Evolutionary conservation across 208 protist species (phyloP).

Genomic region (Trypanosoma mega): DNA sequence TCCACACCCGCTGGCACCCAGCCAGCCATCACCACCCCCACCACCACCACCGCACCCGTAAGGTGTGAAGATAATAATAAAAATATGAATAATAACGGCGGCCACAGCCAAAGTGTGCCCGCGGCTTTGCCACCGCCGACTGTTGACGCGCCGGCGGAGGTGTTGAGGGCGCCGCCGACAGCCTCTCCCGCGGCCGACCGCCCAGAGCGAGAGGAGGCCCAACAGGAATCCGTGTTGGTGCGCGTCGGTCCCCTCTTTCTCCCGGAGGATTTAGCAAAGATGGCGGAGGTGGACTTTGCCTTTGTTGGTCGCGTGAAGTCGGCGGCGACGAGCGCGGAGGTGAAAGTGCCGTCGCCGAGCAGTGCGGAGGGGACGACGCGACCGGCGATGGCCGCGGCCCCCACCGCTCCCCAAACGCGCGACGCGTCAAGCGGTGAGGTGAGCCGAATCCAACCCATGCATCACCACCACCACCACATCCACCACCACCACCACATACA

Average conservation of each 20-base stretch:
- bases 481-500: conserved; percentile 28
- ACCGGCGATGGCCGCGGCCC: conserved; percentile 1
- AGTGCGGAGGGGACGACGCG: not conserved
- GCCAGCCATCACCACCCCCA: conserved; percentile 17
- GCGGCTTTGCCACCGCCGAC: conserved; percentile 11
- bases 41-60: not conserved
- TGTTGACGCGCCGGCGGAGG: not conserved
- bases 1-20: conserved; percentile 3
- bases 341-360: not conserved
- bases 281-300: conserved; percentile 23
- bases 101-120: not conserved
- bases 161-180: not conserved
- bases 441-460: conserved; percentile 18
- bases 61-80: too few species aligned
- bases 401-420: not conserved
- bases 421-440: not conserved
- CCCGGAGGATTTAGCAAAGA: conserved; percentile 33
- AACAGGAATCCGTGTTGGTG: conserved; percentile 13
- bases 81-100: not conserved
- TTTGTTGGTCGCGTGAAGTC: conserved; percentile 26
- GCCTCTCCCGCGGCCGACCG: not conserved
- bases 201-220: not conserved
- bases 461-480: conserved; percentile 24
- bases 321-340: conserved; percentile 16
- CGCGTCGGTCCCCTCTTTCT: conserved; percentile 39